phyloP scores from a whole-genome alignment of 345 rosid genomes.

The Clausena lansium region DNA sequence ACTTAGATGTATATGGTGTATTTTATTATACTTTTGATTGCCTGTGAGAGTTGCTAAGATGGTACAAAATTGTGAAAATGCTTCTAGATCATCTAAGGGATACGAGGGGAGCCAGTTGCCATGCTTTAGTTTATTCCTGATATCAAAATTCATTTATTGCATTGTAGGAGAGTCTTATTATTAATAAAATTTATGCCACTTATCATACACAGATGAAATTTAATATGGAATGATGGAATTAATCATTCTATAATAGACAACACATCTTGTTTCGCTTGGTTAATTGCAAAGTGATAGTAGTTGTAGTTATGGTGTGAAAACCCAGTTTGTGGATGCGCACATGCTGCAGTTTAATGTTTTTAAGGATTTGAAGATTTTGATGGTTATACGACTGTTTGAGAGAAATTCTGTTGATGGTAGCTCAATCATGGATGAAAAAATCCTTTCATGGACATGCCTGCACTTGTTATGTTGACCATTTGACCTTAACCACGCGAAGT shows the following conservation, averaged over 20 bases:
- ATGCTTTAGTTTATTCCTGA: neutral
- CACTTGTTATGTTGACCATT: neutral
- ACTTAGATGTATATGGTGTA: neutral
- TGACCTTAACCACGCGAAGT: neutral
- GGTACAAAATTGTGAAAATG: neutral
- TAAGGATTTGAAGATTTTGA: slow-evolving; percentile 4
- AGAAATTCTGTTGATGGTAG: neutral
- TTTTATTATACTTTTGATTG: neutral
- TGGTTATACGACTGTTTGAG: neutral
- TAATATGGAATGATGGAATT: neutral
- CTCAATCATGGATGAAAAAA: neutral
- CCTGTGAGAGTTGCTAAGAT: neutral
- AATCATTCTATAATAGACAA: neutral
- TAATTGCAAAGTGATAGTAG: neutral
- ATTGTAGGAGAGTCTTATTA: neutral
- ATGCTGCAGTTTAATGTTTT: neutral
- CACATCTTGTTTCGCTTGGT: neutral
- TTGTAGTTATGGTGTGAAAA: neutral
- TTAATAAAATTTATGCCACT: neutral
- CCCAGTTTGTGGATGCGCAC: neutral
- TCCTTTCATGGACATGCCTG: neutral
- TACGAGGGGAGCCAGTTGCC: neutral
- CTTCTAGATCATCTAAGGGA: neutral
- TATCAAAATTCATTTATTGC: neutral
- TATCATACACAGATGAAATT: neutral